These are phyloP conservation scores for Alopecurus myosuroides DNA, from an alignment of 176 grass and related monocot genomes.

Conservation along the genomic window DNA sequence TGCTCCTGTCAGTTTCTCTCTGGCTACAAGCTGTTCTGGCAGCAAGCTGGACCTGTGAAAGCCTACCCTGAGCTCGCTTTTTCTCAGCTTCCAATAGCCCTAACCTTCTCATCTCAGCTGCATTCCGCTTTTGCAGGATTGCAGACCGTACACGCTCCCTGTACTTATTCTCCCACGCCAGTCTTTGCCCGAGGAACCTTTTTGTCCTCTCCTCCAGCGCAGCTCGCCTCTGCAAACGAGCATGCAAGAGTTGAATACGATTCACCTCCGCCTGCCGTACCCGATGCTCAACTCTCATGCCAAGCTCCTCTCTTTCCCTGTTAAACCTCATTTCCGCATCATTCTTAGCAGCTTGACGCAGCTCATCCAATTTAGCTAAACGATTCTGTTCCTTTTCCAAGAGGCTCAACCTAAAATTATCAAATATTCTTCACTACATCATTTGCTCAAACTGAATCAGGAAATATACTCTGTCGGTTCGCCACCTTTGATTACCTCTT, in stretches of 20 bases:
- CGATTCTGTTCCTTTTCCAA: constrained; percentile 74
- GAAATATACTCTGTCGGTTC: background rate
- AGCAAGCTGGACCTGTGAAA: constrained; percentile 52
- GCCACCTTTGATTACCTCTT: constrained; percentile 60
- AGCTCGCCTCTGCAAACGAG: constrained; percentile 61
- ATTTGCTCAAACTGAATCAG: background rate
- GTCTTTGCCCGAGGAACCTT: constrained; percentile 48
- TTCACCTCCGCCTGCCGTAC: constrained; percentile 66
- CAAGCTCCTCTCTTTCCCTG: constrained; percentile 73
- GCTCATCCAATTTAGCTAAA: constrained; percentile 59
- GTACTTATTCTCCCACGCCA: constrained; percentile 62
- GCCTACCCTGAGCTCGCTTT: constrained; percentile 48
- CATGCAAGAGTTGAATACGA: constrained; percentile 59
- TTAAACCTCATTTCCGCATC: constrained; percentile 59
- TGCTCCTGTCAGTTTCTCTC: constrained; percentile 70
- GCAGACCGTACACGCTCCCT: constrained; percentile 75
- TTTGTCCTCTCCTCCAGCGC: constrained; percentile 69
- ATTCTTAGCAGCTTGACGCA: constrained; percentile 74
- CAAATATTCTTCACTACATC: background rate
- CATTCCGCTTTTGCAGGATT: constrained; percentile 66
- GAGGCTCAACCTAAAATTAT: constrained; percentile 51
- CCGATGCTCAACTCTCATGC: constrained; percentile 57
- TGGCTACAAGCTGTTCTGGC: constrained; percentile 47
- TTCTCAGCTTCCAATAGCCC: constrained; percentile 70
- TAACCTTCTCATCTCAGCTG: constrained; percentile 67